Conservation (phyloP, 106 monocot genomes). For the Dendrobium chrysotoxum region DNA sequence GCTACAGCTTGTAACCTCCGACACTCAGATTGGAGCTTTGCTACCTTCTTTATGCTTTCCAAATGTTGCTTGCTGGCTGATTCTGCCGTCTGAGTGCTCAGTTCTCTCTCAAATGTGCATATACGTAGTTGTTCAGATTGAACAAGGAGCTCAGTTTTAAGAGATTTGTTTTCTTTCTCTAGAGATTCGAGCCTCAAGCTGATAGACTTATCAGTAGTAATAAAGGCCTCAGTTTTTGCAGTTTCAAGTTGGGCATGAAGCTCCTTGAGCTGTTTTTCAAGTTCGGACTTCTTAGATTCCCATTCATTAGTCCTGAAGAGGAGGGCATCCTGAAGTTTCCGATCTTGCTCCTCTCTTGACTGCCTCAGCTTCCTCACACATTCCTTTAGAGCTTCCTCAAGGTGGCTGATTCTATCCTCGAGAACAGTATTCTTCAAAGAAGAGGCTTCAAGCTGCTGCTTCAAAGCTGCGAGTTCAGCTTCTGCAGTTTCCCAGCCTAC, state of each 20-base stretch:
- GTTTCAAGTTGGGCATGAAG: slow-evolving; percentile 32
- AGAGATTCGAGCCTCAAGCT: slow-evolving; percentile 28
- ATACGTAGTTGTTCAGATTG: slow-evolving; percentile 42
- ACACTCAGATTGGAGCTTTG: slow-evolving; percentile 84
- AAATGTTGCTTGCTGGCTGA: slow-evolving; percentile 72
- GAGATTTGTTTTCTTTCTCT: slow-evolving; percentile 51
- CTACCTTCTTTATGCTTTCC: slow-evolving; percentile 72
- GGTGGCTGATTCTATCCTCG: slow-evolving; percentile 56
- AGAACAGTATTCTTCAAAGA: slow-evolving; percentile 48
- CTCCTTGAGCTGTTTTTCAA: slow-evolving; percentile 41
- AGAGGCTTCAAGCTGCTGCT: slow-evolving; percentile 57
- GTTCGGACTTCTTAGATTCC: slow-evolving; percentile 41
- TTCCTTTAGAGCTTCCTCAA: slow-evolving; percentile 74
- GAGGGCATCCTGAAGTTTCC: slow-evolving; percentile 39
- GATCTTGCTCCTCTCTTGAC: slow-evolving; percentile 59
- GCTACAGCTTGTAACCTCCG: slow-evolving; percentile 32
- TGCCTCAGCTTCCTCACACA: slow-evolving; percentile 68
- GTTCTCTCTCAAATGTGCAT: slow-evolving; percentile 51
- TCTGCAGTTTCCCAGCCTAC: slow-evolving; percentile 87
- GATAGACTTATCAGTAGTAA: slow-evolving; percentile 13
- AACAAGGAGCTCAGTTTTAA: slow-evolving; percentile 41
- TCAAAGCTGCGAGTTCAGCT: slow-evolving; percentile 44
- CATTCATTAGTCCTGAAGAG: slow-evolving; percentile 27
- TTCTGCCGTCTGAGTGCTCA: slow-evolving; percentile 71
- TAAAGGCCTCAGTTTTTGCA: slow-evolving; percentile 19